Evolutionary conservation across 129 eudicot species (phyloP).

Genomic region (Centaurea solstitialis): DNA sequence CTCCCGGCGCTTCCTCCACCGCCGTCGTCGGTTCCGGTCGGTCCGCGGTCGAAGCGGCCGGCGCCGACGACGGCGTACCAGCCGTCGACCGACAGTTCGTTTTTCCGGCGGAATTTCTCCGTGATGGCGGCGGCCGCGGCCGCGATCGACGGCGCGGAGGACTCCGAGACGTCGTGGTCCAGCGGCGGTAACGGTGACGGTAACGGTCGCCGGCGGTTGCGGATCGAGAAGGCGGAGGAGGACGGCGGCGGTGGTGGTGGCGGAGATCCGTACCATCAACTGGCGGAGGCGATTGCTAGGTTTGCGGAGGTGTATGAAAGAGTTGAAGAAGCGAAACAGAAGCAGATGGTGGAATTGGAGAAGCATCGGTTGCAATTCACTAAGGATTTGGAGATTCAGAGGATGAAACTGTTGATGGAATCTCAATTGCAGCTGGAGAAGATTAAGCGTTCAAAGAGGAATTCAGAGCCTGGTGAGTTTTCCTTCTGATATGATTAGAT

Average conservation of each 20-base stretch:
- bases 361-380: constrained; percentile 80
- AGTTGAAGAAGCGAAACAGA: constrained; percentile 69
- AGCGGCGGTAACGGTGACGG: constrained; percentile 23
- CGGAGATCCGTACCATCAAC: constrained; percentile 34
- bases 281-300: constrained; percentile 62
- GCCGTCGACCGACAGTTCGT: constrained; percentile 15
- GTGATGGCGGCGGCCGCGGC: constrained; percentile 71
- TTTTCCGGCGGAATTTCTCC: constrained; percentile 52
- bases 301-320: constrained; percentile 62
- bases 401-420: constrained; percentile 71
- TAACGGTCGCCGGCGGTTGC: not conserved
- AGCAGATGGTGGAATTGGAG: constrained; percentile 79
- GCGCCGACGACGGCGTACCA: constrained; percentile 21
- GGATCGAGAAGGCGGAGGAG: constrained; percentile 2
- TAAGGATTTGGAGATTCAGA: constrained; percentile 79
- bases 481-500: constrained; percentile 9
- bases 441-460: constrained; percentile 44
- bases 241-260: not conserved
- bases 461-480: constrained; percentile 34
- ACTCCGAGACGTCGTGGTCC: constrained; percentile 25
- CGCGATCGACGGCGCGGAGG: constrained; percentile 41
- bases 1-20: constrained; percentile 19
- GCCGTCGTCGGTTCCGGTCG: constrained; percentile 47
- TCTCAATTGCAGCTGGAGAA: constrained; percentile 59
- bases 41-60: constrained; percentile 60